Evolutionary conservation across 208 protist genomes (phyloP).

Genomic region (Trypanosoma avium): DNA sequence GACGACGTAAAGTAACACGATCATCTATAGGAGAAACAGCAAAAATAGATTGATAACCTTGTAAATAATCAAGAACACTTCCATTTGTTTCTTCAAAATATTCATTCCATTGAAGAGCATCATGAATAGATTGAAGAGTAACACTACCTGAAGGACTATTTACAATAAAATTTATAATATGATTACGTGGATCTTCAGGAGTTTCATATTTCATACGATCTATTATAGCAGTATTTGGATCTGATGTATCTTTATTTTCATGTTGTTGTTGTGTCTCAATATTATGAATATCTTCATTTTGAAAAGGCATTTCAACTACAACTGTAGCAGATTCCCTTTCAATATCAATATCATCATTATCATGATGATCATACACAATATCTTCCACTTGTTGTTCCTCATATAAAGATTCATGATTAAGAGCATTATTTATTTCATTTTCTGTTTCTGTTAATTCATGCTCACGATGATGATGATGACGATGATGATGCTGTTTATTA

Average conservation of each 20-base stretch:
- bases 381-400: neutral
- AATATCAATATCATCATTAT: neutral
- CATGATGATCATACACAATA: no score
- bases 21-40: slow-evolving; percentile 68
- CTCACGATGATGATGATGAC: no score
- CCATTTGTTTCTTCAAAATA: slow-evolving; percentile 50
- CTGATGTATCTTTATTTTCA: neutral
- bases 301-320: neutral
- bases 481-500: no score
- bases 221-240: neutral
- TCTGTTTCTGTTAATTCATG: no score
- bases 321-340: neutral
- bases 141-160: slow-evolving; percentile 48
- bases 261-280: neutral
- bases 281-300: neutral
- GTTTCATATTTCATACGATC: slow-evolving; percentile 34
- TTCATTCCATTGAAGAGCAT: slow-evolving; percentile 44
- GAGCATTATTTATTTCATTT: no score
- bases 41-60: slow-evolving; percentile 81
- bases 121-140: slow-evolving; percentile 42
- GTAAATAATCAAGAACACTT: slow-evolving; percentile 56
- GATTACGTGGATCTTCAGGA: slow-evolving; percentile 48
- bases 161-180: slow-evolving; percentile 58
- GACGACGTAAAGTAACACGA: slow-evolving; percentile 54
- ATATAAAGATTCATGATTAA: no score